Percentiles rank a stretch among this genome's conserved stretches.
Evolutionary conservation across 306 rosid genomes (phyloP).

Genomic region (Lathyrus tuberosus): DNA sequence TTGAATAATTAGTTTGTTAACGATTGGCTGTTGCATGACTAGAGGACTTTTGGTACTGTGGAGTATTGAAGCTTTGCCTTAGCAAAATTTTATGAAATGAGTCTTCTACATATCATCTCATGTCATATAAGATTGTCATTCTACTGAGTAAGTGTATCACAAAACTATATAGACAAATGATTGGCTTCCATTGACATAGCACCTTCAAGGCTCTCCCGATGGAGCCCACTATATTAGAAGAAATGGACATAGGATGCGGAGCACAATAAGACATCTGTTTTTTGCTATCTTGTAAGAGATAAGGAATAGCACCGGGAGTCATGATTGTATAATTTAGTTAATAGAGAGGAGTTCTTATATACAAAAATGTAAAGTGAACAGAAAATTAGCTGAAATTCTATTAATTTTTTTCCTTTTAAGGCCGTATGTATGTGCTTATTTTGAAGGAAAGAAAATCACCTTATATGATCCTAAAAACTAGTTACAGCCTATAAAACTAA

Average conservation of each 20-base stretch:
- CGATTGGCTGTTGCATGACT: slow-evolving; percentile 9
- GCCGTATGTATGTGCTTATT: neutral
- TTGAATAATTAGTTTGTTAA: neutral
- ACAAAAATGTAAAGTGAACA: neutral
- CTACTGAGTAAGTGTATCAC: slow-evolving; percentile 14
- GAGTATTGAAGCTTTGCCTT: slow-evolving; percentile 24
- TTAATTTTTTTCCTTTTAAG: neutral
- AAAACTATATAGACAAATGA: slow-evolving; percentile 21
- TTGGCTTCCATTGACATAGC: neutral
- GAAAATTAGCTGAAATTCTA: neutral
- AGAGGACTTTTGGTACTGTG: slow-evolving; percentile 21
- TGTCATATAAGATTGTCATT: slow-evolving; percentile 26
- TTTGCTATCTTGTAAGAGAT: neutral
- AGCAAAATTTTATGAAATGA: slow-evolving; percentile 22
- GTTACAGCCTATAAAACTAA: too few relatives aligned
- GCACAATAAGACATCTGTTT: neutral
- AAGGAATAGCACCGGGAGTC: neutral
- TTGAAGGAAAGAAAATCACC: neutral
- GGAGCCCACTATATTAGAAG: neutral
- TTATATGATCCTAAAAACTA: neutral
- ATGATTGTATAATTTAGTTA: neutral
- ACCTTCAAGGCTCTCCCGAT: neutral
- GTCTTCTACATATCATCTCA: slow-evolving; percentile 11
- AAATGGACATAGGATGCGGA: neutral
- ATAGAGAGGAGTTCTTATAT: neutral